Conservation (phyloP, 108 stramenopile genomes). For the Cyclotella baltica region DNA sequence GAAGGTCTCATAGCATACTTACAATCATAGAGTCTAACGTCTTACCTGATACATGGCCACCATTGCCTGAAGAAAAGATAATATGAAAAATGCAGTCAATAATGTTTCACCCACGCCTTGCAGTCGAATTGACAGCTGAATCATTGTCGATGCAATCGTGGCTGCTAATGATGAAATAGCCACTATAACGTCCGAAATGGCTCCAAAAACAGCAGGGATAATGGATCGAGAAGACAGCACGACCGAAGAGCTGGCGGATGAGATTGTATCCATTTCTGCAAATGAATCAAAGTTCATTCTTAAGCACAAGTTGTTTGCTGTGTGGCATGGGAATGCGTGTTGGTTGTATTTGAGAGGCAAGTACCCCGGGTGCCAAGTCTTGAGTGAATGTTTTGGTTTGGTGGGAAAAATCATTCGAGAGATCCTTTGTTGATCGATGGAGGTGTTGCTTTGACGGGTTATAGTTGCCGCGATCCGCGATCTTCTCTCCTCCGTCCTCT, state of each 20-base stretch:
- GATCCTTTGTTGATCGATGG: too few species aligned
- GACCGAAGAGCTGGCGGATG: neutral
- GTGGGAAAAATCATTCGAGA: conserved; percentile 10
- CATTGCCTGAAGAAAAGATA: conserved; percentile 62
- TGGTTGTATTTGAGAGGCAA: conserved; percentile 42
- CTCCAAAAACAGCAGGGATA: conserved; percentile 14
- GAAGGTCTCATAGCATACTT: neutral
- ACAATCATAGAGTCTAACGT: neutral
- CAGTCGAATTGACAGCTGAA: conserved; percentile 22
- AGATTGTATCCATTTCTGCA: neutral
- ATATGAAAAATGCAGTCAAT: conserved; percentile 50
- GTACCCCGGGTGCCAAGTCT: neutral
- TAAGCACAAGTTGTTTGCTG: neutral
- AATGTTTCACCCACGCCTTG: conserved; percentile 54
- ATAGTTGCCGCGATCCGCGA: too few species aligned
- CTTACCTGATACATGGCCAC: conserved; percentile 60
- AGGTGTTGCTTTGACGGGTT: too few species aligned
- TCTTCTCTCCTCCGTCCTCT: too few species aligned
- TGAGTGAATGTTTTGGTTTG: neutral
- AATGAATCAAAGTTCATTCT: conserved; percentile 12
- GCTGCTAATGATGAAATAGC: conserved; percentile 11
- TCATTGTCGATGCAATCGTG: conserved; percentile 5
- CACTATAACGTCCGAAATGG: conserved; percentile 10
- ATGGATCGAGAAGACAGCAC: conserved; percentile 7
- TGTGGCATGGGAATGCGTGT: neutral